A percentile compares a stretch with the other conserved stretches of the same genome.
These are phyloP conservation scores for Botryotinia calthae DNA, from an alignment of 2,329 filamentous ascomycete genomes.

Conservation along the genomic window DNA sequence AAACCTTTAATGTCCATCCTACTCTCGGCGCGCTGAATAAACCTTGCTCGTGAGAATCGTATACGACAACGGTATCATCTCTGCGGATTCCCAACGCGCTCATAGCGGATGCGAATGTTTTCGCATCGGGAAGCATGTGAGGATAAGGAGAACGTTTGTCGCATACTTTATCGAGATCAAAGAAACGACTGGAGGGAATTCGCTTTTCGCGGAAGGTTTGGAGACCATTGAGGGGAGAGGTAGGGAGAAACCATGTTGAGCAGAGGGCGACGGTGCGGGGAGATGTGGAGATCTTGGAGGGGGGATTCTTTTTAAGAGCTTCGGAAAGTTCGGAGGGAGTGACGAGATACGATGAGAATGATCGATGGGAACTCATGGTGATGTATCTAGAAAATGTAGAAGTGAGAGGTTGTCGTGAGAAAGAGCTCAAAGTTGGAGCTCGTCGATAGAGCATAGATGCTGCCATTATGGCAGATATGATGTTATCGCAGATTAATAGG, in stretches of 20 bases:
- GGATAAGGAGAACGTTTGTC: slow-evolving; percentile 87
- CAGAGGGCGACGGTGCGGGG: slow-evolving; percentile 86
- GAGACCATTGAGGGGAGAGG: slow-evolving; percentile 78
- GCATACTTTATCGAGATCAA: slow-evolving; percentile 89
- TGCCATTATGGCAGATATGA: slow-evolving; percentile 34
- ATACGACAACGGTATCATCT: slow-evolving; percentile 90
- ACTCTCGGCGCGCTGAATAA: slow-evolving; percentile 94
- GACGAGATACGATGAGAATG: slow-evolving; percentile 65
- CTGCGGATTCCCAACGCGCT: slow-evolving; percentile 79
- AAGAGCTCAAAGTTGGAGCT: slow-evolving; percentile 24
- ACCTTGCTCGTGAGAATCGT: slow-evolving; percentile 85
- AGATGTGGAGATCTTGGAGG: slow-evolving; percentile 74
- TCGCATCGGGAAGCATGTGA: slow-evolving; percentile 87
- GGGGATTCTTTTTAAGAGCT: slow-evolving; percentile 78
- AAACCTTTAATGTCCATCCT: slow-evolving; percentile 87
- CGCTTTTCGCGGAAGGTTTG: slow-evolving; percentile 77
- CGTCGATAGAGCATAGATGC: slow-evolving; percentile 28
- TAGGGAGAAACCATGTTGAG: slow-evolving; percentile 94
- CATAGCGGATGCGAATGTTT: slow-evolving; percentile 85
- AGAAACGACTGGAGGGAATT: slow-evolving; percentile 90
- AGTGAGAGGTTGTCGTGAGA: slow-evolving; percentile 20
- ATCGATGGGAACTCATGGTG: slow-evolving; percentile 11
- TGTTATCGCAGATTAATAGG: slow-evolving; percentile 16
- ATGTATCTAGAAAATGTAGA: slow-evolving; percentile 5
- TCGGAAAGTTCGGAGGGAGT: slow-evolving; percentile 77